Evolutionary conservation across 345 rosid species (phyloP), one percentile per base, ranked within the genome.

Genomic region (Laguncularia racemosa): DNA sequence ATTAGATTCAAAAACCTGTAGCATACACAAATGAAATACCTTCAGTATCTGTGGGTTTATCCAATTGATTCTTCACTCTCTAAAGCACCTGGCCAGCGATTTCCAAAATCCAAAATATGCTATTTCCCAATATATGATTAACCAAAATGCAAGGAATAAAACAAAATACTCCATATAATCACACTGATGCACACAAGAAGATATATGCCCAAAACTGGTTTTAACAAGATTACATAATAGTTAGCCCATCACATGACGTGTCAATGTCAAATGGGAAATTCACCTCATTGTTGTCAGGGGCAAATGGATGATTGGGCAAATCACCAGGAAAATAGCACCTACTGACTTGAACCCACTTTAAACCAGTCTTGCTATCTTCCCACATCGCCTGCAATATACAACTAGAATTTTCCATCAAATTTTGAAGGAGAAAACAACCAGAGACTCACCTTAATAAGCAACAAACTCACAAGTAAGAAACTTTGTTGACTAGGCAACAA

Each of bases 1-100:
- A 67, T 81, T 83, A 55, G 93, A 86, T 53, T 79, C 85, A 65
- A 83, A 86, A 49, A 86, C 85, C 93, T 86, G 52, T 16, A 60
- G 46, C 20, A 47, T 19, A 60, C 7, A 33, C 59, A 21, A 33
- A 26, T 53, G 55, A 53, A 53, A 44, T 26, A 53, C 13, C 19
- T 0, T 33, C 11, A 33, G 40, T 33, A 33, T 33, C 2, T 33
- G 10, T 33, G 40, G 11, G 11, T 33, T 33, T 33, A 33, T 33
- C 28, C 40, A 33, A 33, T 33, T 33, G 40, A 33, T 6, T 33
- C 11, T 33, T 33, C 3, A 33, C 9, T 4, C 7, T 33, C 40
- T 33, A 33, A 33, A 33, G 40, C 40, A 33, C 7, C 40, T 33
- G 40, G 9, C 40, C 40, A 33, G 11, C 6, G 11, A 6, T 33